Evolutionary conservation across 768 basidiomycete species (phyloP), one percentile per base, ranked within the genome.

Genomic region (Lyophyllum atratum): DNA sequence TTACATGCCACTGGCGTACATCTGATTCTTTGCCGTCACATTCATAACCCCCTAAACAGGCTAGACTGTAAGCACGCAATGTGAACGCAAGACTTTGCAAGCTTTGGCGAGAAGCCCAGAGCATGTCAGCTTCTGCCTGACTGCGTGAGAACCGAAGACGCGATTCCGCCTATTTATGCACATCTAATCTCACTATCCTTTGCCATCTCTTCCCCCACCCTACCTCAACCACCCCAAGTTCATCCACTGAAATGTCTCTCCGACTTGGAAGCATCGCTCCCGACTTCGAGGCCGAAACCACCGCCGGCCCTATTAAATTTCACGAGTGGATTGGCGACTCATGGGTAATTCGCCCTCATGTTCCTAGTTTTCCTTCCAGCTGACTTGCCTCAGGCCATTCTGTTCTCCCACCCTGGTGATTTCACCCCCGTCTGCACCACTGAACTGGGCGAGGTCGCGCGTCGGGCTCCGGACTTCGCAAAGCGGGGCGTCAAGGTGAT

Each of bases 371-470:
- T 55, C 29, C 43, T 58, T 42, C 54, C 49, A 49, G 37, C 44
- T 44, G 44, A 57, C 25, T 26, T 25, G 14, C n/a, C 1, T 24
- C 24, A 92, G 92, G 90, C 81, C 49, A 75, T 94, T 70, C 81
- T 98, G 55, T 98, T 98, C 84, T 96, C 94, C 28, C 95, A 97
- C 73, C 94, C 94, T 0, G 95, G 90, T 43, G 90, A 93, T 69
- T 93, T 93, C 69, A 92, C 90, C n/a, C 90, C 91, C 48, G 89
- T 95, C 51, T 95, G 92, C 83, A 95, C 97, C 47, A 99, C 97
- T 53, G 97, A 98, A 78, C 89, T 98, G 34, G 95, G 93, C 49
- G 96, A 97, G 71, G 95, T 97, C 43, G 90, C 97, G 49, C 88
- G 93, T 61, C 90, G 92, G 58, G 82, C 85, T 12, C 77, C 78